These are phyloP conservation scores for Thelonectria rubi DNA, from an alignment of 2,329 filamentous ascomycete species.

Conservation along the genomic window DNA sequence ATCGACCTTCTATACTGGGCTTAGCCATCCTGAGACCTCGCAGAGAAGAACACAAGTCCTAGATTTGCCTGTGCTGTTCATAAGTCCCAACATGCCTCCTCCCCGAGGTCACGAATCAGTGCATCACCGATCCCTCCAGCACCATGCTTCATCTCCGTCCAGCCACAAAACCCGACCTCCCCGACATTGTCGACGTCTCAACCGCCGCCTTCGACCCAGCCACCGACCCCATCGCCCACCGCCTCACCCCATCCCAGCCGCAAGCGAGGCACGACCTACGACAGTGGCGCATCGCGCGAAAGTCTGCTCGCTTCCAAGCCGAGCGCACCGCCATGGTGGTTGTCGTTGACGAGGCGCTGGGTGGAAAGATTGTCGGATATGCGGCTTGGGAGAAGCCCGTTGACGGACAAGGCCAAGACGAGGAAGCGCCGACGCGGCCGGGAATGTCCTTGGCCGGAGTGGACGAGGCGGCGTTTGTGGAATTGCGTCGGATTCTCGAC, in stretches of 20 bases:
- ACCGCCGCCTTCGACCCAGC: constrained; percentile 8
- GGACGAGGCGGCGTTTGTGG: not conserved
- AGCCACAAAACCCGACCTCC: not conserved
- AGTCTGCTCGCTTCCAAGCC: not conserved
- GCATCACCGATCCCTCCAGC: too few relatives aligned
- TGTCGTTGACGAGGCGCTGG: constrained; percentile 1
- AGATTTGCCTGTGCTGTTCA: too few relatives aligned
- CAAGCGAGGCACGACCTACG: not conserved
- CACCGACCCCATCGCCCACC: not conserved
- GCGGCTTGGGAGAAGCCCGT: not conserved
- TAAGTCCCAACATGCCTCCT: too few relatives aligned
- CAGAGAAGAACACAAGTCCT: too few relatives aligned
- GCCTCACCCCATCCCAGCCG: not conserved
- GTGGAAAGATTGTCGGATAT: constrained; percentile 2
- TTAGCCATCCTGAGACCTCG: too few relatives aligned
- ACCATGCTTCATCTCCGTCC: not conserved
- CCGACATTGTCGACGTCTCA: not conserved
- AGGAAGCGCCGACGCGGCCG: not conserved
- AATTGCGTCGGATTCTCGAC: constrained; percentile 1
- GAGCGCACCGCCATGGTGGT: constrained; percentile 2
- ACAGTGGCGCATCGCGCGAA: constrained; percentile 4
- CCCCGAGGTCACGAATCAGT: too few relatives aligned
- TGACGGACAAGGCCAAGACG: not conserved
- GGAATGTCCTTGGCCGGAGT: not conserved
- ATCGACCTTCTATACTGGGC: too few relatives aligned